Evolutionary conservation across 2,329 filamentous ascomycete species (phyloP), one percentile per base, ranked within the genome.

Genomic region (Coniochaeta prunicola): DNA sequence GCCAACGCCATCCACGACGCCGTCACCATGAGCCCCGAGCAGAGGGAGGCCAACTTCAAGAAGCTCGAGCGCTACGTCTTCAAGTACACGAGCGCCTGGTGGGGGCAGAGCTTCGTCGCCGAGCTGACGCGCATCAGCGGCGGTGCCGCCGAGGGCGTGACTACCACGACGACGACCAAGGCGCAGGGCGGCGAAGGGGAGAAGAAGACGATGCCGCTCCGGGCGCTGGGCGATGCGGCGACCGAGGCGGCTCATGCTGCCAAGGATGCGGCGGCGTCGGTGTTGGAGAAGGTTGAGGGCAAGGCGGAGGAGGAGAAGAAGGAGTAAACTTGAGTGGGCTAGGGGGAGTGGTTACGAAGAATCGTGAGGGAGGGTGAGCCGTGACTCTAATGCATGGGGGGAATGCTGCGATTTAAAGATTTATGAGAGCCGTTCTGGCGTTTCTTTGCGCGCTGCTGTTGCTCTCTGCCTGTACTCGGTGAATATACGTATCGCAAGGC

Each of bases 61-160:
- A 97, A 97, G 74, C 80, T 99, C 60, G 90, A 94, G 70, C 90
- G 90, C 75, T 97, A 97, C 70, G 91, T 97, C 60, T 93, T 92
- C 76, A 97, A 96, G 77, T 97, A 97, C 76, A 99, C 94, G 1
- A 96, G 91, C 71, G 90, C 92, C 10, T 97, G 94, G 88, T 97
- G 93, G 93, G 93, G 93, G 28, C 85, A 92, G 71, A 92, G 89
- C 64, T 97, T 97, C 70, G 92, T 97, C 56, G 84, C 84, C 13
- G 93, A 97, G 74, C 81, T 97, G 73, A 81, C 75, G n/a, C 77
- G 80, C 42, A 76, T 84, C 38, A 76, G 71, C 54, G 65, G 73
- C 15, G 15, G 30, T 4, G 74, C 74, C 50, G 71, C 70, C 50
- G 61, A 62, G 56, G 33, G 3, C 33, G 34, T 13, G 33, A 15